Evolutionary conservation across 2,329 filamentous ascomycete genomes (phyloP).

Genomic region (Zymoseptoria ardabiliae): DNA sequence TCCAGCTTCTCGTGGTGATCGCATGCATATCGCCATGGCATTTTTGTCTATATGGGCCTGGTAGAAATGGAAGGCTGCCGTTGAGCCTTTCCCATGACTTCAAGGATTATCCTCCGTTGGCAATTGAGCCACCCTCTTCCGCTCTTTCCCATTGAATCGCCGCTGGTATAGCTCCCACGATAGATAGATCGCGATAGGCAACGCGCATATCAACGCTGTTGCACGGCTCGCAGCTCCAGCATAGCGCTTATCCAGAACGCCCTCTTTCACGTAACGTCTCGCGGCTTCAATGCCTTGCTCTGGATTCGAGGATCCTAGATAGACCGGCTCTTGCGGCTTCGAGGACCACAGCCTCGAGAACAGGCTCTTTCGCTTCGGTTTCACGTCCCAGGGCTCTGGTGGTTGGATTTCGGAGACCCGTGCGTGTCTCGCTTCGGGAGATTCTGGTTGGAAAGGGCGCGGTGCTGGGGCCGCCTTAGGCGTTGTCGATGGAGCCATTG

Average conservation of each 20-base stretch:
- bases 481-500: not conserved
- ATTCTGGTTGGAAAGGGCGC: not conserved
- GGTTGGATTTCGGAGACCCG: not conserved
- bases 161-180: conserved; percentile 24
- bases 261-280: conserved; percentile 15
- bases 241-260: conserved; percentile 24
- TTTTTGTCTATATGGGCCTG: conserved; percentile 3
- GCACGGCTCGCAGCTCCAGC: conserved; percentile 15
- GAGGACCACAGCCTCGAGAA: not conserved
- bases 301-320: conserved; percentile 7
- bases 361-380: not conserved
- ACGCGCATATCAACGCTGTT: conserved; percentile 19
- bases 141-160: conserved; percentile 23
- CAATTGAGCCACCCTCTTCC: conserved; percentile 12
- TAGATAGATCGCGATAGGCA: conserved; percentile 23
- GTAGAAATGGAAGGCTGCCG: not conserved
- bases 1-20: conserved; percentile 51
- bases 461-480: not conserved
- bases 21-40: conserved; percentile 49
- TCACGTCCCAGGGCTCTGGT: not conserved
- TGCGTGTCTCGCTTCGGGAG: not conserved
- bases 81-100: conserved; percentile 3
- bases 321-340: conserved; percentile 3
- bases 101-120: not conserved
- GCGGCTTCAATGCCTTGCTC: conserved; percentile 20